These are phyloP conservation scores for Neurospora africana DNA, from an alignment of 495 filamentous ascomycete genomes.

Conservation along the genomic window DNA sequence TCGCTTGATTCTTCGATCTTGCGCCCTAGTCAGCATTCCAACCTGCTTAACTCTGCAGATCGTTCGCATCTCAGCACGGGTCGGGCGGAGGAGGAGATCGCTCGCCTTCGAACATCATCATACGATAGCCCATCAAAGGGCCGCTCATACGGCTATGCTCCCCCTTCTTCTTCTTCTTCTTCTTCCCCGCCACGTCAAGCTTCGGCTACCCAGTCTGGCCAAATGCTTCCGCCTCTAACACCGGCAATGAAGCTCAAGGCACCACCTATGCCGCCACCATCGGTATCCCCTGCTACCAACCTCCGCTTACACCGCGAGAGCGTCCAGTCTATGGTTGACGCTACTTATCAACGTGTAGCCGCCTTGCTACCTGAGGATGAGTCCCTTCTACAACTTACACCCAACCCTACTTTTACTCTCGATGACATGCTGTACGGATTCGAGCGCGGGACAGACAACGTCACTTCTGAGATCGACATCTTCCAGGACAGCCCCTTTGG, in stretches of 20 bases:
- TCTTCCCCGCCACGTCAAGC: conserved; percentile 51
- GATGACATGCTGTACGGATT: conserved; percentile 28
- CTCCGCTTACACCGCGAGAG: conserved; percentile 83
- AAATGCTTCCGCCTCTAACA: conserved; percentile 72
- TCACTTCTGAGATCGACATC: conserved; percentile 54
- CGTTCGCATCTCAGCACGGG: conserved; percentile 74
- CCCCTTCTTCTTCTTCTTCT: conserved; percentile 42
- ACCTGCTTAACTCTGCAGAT: conserved; percentile 60
- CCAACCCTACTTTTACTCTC: conserved; percentile 51
- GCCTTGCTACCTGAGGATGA: conserved; percentile 41
- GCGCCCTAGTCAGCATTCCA: conserved; percentile 50
- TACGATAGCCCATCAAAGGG: conserved; percentile 80
- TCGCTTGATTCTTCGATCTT: conserved; percentile 92
- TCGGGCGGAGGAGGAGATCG: conserved; percentile 88
- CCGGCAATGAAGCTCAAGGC: conserved; percentile 79
- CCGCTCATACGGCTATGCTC: conserved; percentile 36
- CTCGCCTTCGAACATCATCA: conserved; percentile 81
- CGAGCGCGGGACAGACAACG: conserved; percentile 40
- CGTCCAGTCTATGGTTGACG: conserved; percentile 80
- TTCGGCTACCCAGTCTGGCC: conserved; percentile 34
- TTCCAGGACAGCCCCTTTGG: conserved; percentile 52
- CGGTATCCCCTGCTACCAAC: conserved; percentile 88
- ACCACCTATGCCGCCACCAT: conserved; percentile 70
- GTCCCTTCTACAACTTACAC: conserved; percentile 61
- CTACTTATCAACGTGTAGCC: conserved; percentile 64